These are phyloP conservation scores for Glycine latifolia DNA, from an alignment of 306 rosid genomes.

Conservation along the genomic window DNA sequence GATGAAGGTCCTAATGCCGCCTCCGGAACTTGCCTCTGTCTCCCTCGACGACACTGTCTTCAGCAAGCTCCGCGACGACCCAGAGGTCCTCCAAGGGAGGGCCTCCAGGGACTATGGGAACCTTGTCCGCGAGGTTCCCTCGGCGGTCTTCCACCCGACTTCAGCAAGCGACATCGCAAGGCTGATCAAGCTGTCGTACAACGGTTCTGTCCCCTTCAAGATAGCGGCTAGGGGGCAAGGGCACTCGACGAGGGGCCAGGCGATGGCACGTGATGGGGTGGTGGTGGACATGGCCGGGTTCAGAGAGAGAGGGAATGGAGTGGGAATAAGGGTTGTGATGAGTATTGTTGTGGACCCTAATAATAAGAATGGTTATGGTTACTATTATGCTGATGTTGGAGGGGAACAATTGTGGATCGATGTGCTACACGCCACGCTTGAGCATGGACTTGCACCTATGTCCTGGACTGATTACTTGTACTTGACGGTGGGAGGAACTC, in stretches of 20 bases:
- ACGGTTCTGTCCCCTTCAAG: constrained; percentile 50
- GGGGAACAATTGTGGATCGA: constrained; percentile 76
- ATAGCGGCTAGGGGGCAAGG: constrained; percentile 76
- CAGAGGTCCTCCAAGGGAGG: constrained; percentile 42
- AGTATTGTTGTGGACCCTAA: constrained; percentile 16
- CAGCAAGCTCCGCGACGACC: constrained; percentile 53
- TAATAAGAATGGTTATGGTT: background rate
- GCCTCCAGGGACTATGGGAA: constrained; percentile 81
- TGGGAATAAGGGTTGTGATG: constrained; percentile 41
- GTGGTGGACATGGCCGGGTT: constrained; percentile 69
- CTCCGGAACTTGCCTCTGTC: constrained; percentile 20
- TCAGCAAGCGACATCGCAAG: constrained; percentile 54
- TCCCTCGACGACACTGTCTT: background rate
- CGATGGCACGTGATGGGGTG: constrained; percentile 71
- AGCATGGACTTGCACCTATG: constrained; percentile 67
- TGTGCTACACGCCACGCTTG: constrained; percentile 53
- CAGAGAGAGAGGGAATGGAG: constrained; percentile 25
- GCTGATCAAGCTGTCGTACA: constrained; percentile 51
- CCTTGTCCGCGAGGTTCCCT: constrained; percentile 53
- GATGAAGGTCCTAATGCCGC: constrained; percentile 11
- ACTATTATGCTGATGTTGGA: constrained; percentile 67
- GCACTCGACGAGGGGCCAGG: constrained; percentile 78
- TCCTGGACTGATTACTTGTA: constrained; percentile 82
- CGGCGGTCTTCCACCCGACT: constrained; percentile 64
- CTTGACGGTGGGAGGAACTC: constrained; percentile 78